Base-by-base conservation (phyloP, 2,329 filamentous ascomycete species). In the Aspergillus nomiae region DNA sequence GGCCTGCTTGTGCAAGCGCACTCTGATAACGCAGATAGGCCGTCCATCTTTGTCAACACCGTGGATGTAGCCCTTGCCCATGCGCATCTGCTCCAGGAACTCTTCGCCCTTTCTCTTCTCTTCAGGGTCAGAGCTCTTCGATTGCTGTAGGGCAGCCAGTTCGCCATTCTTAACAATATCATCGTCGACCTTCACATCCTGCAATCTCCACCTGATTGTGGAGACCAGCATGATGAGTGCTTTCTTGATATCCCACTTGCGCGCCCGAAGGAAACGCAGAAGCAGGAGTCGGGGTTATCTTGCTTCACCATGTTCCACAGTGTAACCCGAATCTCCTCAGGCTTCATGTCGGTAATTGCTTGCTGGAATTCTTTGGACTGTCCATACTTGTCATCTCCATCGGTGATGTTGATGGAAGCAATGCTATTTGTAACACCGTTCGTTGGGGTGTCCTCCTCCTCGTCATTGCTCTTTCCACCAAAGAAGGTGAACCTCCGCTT, bases 251-350 rank as follows among this genome's bases (percentile, higher is more conserved):
- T 99, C 92, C 95, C 95, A 99, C 79, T 96, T 96, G 53, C 93
- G 86, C n/a, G 93, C 93, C 58, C 93, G 85, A 61, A 97, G 82
- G 77, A 96, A 97, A 48, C 93, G 88, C 62, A 97, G 81, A 19
- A 94, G 81, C 21, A 96, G 2, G 90, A 90, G 79, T 99, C 95
- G 0, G 95, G 95, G 74, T 98, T 88, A 74, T 99, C 95, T 72
- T 95, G 90, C 82, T 98, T 99, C 63, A 94, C 87, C 92, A 97
- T 96, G 69, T 82, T 86, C 95, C 95, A 98, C 74, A 98, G 91
- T 0, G 93, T 89, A 19, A 85, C 83, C 58, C 93, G 88, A 67
- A 99, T 87, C 50, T 90, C 85, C 71, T 96, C 92, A 0, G 94
- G 92, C 0, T 88, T 85, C 72, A 90, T 86, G 63, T 86, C 92